Evolutionary conservation across 768 basidiomycete genomes (phyloP), one percentile per base, ranked within the genome.

Genomic region (Panaeolus cyanescens): DNA sequence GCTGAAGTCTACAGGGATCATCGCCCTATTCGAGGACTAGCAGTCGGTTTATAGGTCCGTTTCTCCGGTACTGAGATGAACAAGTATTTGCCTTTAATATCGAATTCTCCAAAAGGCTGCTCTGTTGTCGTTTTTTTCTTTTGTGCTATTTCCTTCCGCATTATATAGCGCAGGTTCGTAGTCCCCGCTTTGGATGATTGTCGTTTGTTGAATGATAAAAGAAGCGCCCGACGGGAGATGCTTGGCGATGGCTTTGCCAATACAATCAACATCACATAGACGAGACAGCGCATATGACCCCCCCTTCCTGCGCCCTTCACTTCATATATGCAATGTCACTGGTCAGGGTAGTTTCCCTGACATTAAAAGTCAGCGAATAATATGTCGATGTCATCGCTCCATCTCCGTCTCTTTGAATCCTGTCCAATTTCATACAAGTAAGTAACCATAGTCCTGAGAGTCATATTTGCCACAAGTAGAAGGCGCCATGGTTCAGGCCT

Each of bases 321-420:
- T 17, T 39, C 20, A 22, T 28, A 15, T 13, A 6, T 50, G 45
- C 19, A 13, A 50, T 5, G 13, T 22, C 22, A n/a, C 45, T 13
- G 25, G 45, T 42, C 19, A 50, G 22, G 45, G 30, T 28, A 12
- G 8, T 25, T 9, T 8, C 15, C 22, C 25, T 50, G 22, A 28
- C 4, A 50, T 50, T 50, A 50, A 50, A 30, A 12, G 25, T 30
- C 45, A 30, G 25, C 45, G 45, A 50, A 28, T 34, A 68, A 57
- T 19, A 59, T 65, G 55, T 64, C 67, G 28, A 70, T 65, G 34
- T 70, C 69, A 40, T 68, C 64, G 54, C 63, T 65, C 68, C 68
- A 69, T 31, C 64, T 63, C 12, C 64, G 55, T 50, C 8, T 28
- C 4, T 28, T 25, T 22, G 22, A 15, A n/a, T n/a, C n/a, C n/a